A percentile compares a stretch with the other conserved stretches of the same genome.
Evolutionary conservation across 805 yeast genomes (phyloP).

Genomic region (Saccharomycopsis javanensis): DNA sequence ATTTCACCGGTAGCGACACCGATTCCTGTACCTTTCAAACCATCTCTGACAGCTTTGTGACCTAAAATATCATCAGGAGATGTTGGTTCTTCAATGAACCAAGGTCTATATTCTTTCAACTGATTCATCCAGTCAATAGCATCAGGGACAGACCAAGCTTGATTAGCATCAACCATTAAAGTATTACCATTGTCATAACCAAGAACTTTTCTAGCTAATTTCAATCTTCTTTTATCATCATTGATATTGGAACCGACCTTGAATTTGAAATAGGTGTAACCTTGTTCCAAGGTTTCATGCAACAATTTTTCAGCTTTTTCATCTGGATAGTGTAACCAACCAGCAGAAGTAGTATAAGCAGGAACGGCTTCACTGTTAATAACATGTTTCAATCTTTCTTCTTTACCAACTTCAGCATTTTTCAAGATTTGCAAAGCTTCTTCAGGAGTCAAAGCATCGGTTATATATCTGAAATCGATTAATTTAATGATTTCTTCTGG

Average conservation of each 20-base stretch:
- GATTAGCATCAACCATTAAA: slow-evolving; percentile 30
- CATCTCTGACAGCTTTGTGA: slow-evolving; percentile 25
- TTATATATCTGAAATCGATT: slow-evolving; percentile 34
- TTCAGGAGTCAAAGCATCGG: slow-evolving; percentile 36
- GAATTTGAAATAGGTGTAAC: slow-evolving; percentile 34
- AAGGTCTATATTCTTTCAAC: slow-evolving; percentile 26
- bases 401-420: slow-evolving; percentile 26
- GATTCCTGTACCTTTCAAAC: slow-evolving; percentile 26
- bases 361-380: slow-evolving; percentile 30
- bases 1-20: slow-evolving; percentile 30
- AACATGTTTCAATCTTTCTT: slow-evolving; percentile 27
- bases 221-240: slow-evolving; percentile 29
- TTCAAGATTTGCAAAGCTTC: slow-evolving; percentile 30
- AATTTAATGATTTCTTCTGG: slow-evolving; percentile 33
- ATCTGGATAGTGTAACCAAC: slow-evolving; percentile 35
- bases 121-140: slow-evolving; percentile 27
- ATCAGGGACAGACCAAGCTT: slow-evolving; percentile 29
- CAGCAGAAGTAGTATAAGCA: slow-evolving; percentile 37
- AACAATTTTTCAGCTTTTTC: slow-evolving; percentile 31
- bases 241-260: slow-evolving; percentile 33
- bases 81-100: slow-evolving; percentile 30
- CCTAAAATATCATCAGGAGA: slow-evolving; percentile 29
- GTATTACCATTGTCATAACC: slow-evolving; percentile 29
- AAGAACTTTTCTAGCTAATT: slow-evolving; percentile 31
- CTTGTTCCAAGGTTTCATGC: slow-evolving; percentile 28